These are phyloP conservation scores for Phytophthora hybrid DNA, from an alignment of 352 stramenopile genomes.

Conservation along the genomic window DNA sequence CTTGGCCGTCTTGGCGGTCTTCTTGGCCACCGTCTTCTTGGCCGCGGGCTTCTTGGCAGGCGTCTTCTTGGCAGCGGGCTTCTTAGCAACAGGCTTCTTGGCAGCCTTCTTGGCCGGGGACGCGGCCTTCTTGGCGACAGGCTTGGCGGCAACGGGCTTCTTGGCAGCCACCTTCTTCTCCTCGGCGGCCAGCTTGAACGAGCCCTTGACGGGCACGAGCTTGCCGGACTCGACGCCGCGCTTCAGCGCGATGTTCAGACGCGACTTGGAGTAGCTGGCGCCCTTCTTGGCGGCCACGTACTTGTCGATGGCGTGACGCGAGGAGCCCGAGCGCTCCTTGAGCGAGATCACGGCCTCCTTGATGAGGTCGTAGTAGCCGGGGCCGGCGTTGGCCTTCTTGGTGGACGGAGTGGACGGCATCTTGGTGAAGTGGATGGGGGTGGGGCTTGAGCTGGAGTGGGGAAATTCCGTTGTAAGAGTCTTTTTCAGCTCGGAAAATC, in stretches of 20 bases:
- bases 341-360: constrained; percentile 93
- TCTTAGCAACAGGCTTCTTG: constrained; percentile 34
- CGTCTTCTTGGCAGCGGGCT: constrained; percentile 41
- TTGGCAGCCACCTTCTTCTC: constrained; percentile 89
- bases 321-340: constrained; percentile 93
- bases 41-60: constrained; percentile 34
- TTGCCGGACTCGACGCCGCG: constrained; percentile 89
- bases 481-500: constrained; percentile 13
- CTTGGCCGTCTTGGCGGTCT: constrained; percentile 43
- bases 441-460: constrained; percentile 34
- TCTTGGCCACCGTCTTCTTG: constrained; percentile 23
- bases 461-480: constrained; percentile 56
- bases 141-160: constrained; percentile 56
- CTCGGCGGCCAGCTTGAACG: constrained; percentile 94
- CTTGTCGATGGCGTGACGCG: constrained; percentile 94
- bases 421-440: constrained; percentile 14
- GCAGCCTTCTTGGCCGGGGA: constrained; percentile 26
- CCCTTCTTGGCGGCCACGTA: constrained; percentile 91
- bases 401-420: constrained; percentile 59
- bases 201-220: constrained; percentile 93
- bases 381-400: constrained; percentile 72
- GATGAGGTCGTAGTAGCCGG: constrained; percentile 93
- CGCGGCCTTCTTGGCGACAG: constrained; percentile 47
- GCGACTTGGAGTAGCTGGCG: constrained; percentile 77
- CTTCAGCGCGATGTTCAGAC: constrained; percentile 92